These are phyloP conservation scores for Penicillium sp. DNA, from an alignment of 2,329 filamentous ascomycete species.

Conservation along the genomic window DNA sequence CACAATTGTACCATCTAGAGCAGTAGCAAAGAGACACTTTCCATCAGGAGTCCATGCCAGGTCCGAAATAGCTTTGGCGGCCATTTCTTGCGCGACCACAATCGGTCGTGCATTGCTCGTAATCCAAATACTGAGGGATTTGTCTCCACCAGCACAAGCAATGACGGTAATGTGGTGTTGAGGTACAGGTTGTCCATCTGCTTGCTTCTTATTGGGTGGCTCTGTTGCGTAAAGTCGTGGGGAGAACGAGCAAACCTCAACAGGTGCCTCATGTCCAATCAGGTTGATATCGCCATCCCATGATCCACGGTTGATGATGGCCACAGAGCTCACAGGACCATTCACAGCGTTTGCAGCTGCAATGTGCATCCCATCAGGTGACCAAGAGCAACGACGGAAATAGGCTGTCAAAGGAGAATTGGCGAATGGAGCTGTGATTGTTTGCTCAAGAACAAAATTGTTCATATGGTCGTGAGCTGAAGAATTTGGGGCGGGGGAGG, in stretches of 20 bases:
- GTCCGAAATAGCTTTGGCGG: conserved; percentile 89
- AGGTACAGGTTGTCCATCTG: conserved; percentile 39
- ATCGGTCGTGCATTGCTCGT: conserved; percentile 91
- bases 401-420: conserved; percentile 95
- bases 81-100: conserved; percentile 83
- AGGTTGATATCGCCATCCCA: conserved; percentile 98
- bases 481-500: conserved; percentile 82
- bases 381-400: conserved; percentile 95
- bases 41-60: conserved; percentile 92
- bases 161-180: conserved; percentile 78
- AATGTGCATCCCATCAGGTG: conserved; percentile 93
- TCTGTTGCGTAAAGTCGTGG: conserved; percentile 80
- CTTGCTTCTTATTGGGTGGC: conserved; percentile 53
- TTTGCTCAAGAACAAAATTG: conserved; percentile 94
- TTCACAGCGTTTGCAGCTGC: conserved; percentile 96
- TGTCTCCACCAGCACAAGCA: conserved; percentile 94
- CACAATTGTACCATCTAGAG: conserved; percentile 84
- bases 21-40: conserved; percentile 78
- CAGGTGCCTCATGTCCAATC: conserved; percentile 94
- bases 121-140: conserved; percentile 95
- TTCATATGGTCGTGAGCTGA: conserved; percentile 93
- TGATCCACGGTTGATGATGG: conserved; percentile 84
- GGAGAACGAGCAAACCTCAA: conserved; percentile 96
- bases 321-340: conserved; percentile 92
- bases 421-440: conserved; percentile 80